Conservation (phyloP, 2,329 filamentous ascomycete genomes). For the Chaetomium sp. region DNA sequence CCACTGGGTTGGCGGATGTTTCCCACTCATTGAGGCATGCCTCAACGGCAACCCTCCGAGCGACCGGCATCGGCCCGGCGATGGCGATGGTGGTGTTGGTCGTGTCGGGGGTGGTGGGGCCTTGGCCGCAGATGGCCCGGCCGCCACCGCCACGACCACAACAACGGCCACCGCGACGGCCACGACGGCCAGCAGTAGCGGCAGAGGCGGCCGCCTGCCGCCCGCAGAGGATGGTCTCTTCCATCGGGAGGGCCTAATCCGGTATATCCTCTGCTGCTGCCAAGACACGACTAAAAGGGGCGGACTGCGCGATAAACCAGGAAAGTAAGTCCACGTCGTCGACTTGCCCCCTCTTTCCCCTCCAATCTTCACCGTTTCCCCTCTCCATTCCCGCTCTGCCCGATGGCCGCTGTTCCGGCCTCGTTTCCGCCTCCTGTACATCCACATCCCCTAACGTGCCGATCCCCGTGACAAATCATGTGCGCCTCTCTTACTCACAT, state of each 20-base stretch:
- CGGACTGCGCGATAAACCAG: constrained; percentile 88
- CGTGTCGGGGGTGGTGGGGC: constrained; percentile 1
- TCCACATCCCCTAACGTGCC: neutral
- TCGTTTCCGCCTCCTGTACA: constrained; percentile 70
- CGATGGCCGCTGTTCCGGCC: constrained; percentile 81
- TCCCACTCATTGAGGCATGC: constrained; percentile 80
- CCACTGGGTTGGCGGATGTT: constrained; percentile 95
- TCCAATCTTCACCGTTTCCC: neutral
- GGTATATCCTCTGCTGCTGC: constrained; percentile 86
- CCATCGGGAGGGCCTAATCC: constrained; percentile 74
- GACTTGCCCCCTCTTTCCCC: neutral
- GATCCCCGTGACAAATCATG: neutral
- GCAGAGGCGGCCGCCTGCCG: constrained; percentile 24
- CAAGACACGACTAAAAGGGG: constrained; percentile 66
- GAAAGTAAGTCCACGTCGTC: constrained; percentile 54
- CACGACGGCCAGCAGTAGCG: neutral
- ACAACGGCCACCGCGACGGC: neutral
- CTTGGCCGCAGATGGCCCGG: neutral
- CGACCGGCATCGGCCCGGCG: constrained; percentile 22
- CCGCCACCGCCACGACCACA: constrained; percentile 12
- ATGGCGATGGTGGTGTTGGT: constrained; percentile 19
- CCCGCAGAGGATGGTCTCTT: constrained; percentile 50
- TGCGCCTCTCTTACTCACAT: neutral
- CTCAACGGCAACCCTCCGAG: constrained; percentile 38
- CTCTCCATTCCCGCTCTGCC: neutral